Conservation (phyloP, 2,329 filamentous ascomycete species). For the Diaporthe nobilis region DNA sequence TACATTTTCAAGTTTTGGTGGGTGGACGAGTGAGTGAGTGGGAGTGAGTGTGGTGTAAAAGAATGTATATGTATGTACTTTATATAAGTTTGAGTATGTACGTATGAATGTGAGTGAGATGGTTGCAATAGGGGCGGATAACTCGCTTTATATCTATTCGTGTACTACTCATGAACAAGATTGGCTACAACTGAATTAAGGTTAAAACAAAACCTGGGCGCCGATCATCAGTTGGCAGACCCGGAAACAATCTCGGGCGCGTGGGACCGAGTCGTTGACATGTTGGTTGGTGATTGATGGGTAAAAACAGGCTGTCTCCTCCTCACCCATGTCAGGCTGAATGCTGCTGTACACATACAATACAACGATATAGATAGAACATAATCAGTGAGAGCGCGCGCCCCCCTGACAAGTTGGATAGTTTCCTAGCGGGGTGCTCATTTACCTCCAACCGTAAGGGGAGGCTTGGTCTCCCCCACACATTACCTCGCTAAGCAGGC, state of each 20-base stretch:
- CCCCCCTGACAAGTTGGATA: neutral
- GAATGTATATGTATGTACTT: neutral
- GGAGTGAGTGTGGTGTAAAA: neutral
- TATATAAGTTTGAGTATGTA: neutral
- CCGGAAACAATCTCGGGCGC: constrained; percentile 11
- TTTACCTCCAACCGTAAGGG: constrained; percentile 8
- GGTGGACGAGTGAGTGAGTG: neutral
- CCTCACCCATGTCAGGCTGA: neutral
- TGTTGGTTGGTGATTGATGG: neutral
- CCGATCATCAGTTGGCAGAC: constrained; percentile 27
- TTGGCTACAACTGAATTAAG: constrained; percentile 21
- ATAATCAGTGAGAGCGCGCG: neutral
- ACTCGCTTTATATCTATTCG: neutral
- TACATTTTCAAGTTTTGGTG: neutral
- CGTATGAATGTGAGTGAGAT: neutral
- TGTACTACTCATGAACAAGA: neutral
- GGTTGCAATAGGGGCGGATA: neutral
- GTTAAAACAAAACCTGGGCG: constrained; percentile 24
- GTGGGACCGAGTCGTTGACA: neutral
- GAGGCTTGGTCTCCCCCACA: constrained; percentile 21
- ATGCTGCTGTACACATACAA: neutral
- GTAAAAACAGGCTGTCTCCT: neutral
- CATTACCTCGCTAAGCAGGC: neutral
- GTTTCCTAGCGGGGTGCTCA: neutral
- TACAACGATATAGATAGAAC: neutral